Evolutionary conservation across 148 eudicot species (phyloP).

Genomic region (Talinum fruticosum): DNA sequence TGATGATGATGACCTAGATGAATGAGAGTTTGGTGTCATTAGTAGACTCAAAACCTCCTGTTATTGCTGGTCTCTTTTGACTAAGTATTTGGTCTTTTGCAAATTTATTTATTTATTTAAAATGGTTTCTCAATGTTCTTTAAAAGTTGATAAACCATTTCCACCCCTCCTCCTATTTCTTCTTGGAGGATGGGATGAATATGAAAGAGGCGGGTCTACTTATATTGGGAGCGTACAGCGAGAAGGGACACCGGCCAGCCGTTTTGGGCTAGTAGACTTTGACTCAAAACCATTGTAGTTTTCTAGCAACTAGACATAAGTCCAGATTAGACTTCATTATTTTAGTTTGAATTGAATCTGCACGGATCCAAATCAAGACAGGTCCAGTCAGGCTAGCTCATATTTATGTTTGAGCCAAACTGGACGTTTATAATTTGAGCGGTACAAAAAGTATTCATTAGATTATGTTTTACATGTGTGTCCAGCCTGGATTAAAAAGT

Average conservation of each 20-base stretch:
- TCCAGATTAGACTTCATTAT: not conserved
- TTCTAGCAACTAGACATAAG: not conserved
- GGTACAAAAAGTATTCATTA: not conserved
- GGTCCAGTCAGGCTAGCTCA: too few species aligned
- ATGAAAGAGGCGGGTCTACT: not conserved
- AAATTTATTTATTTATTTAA: too few species aligned
- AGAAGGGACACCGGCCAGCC: too few species aligned
- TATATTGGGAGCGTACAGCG: too few species aligned
- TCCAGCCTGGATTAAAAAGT: not conserved
- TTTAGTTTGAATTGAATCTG: too few species aligned
- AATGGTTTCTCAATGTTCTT: too few species aligned
- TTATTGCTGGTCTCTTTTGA: not conserved
- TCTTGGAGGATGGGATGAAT: not conserved
- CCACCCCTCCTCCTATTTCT: not conserved
- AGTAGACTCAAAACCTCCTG: not conserved
- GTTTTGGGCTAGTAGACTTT: too few species aligned
- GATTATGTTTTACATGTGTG: not conserved
- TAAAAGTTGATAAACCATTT: not conserved
- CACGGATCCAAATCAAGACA: too few species aligned
- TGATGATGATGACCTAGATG: not conserved
- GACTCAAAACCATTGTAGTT: not conserved
- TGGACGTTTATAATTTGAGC: not conserved
- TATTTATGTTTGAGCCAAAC: too few species aligned
- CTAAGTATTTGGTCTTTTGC: not conserved
- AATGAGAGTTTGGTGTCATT: not conserved